Conservation (phyloP, 441 rosid genomes). For the Aleurites moluccanus region DNA sequence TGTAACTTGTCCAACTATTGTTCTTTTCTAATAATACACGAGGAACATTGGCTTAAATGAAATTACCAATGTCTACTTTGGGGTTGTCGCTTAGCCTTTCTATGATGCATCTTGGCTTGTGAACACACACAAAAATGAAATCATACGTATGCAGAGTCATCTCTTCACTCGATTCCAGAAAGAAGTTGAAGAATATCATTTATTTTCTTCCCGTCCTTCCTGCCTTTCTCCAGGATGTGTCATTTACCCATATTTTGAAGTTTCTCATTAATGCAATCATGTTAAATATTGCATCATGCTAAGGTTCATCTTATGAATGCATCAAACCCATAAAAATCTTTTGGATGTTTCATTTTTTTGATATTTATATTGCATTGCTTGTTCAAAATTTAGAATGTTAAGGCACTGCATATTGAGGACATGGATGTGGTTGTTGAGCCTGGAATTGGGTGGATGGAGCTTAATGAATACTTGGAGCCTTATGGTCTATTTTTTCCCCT, state of each 20-base stretch:
- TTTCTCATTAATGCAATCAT: background rate
- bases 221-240: background rate
- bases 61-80: background rate
- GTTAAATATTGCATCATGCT: background rate
- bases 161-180: background rate
- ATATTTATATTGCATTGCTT: conserved; percentile 12
- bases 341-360: conserved; percentile 11
- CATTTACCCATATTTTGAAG: background rate
- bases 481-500: conserved; percentile 90
- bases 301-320: conserved; percentile 2
- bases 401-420: conserved; percentile 84
- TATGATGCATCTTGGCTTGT: background rate
- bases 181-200: background rate
- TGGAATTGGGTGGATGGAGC: conserved; percentile 97
- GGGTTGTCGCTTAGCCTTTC: background rate
- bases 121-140: background rate
- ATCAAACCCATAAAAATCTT: conserved; percentile 4
- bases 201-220: background rate
- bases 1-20: background rate
- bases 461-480: conserved; percentile 87
- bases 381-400: conserved; percentile 55
- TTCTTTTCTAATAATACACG: background rate
- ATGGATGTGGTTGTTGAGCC: conserved; percentile 98
- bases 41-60: background rate
- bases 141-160: background rate